Evolutionary conservation across 345 rosid genomes (phyloP).

Genomic region (Garcia nutans): DNA sequence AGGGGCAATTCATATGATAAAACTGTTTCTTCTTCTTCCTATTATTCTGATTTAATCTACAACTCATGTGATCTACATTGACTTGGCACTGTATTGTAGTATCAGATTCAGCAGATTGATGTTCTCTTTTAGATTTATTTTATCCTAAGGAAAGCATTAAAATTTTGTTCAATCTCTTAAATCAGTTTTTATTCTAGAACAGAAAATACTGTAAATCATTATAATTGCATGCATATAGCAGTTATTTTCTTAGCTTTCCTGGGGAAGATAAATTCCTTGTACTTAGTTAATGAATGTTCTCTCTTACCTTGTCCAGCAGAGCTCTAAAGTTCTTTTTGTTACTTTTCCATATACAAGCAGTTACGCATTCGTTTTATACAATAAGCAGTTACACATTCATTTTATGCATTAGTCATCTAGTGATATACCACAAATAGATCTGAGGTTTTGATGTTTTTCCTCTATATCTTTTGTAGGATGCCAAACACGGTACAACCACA

Average conservation of each 20-base stretch:
- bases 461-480: conserved; percentile 53
- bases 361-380: not conserved
- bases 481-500: conserved; percentile 83
- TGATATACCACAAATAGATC: not conserved
- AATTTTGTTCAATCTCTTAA: not conserved
- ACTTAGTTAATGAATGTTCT: not conserved
- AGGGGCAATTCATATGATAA: not conserved
- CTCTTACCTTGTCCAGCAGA: not conserved
- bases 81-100: not conserved
- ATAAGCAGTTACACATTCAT: not conserved
- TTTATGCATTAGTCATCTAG: not conserved
- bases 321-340: not conserved
- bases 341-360: not conserved
- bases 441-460: not conserved
- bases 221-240: not conserved
- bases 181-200: not conserved
- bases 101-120: not conserved
- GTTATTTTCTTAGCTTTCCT: not conserved
- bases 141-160: not conserved
- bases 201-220: not conserved
- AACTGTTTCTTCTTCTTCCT: not conserved
- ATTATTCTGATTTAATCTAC: not conserved
- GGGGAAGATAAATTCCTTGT: not conserved
- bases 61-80: not conserved
- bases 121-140: not conserved